Evolutionary conservation across 805 yeast species (phyloP), one percentile per base, ranked within the genome.

Genomic region (Jamesozyma gamospora): DNA sequence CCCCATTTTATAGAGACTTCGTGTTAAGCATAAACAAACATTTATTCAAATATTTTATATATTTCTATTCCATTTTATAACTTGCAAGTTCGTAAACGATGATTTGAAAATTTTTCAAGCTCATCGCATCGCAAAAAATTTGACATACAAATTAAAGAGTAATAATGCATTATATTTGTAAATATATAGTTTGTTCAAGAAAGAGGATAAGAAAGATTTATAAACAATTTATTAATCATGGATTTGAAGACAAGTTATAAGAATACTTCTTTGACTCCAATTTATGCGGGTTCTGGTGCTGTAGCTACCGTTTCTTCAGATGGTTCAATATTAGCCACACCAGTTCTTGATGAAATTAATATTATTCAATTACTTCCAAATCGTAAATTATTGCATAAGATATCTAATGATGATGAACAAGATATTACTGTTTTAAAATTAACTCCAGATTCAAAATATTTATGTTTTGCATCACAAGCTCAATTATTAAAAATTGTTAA

Each of bases 381-480:
- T 2, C 49, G 43, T n/a, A 36, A 27, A 28, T 37, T 47, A 11
- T 41, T 84, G 5, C 78, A 75, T 49, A 70, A 67, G 32, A 62
- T 92, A 28, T 82, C 80, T 42, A 96, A 95, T 26, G 96, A 70
- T 45, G 76, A 90, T 56, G 95, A 86, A 30, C 86, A 81, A 48
- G 68, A 71, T 37, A 68, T 92, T 34, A 85, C 96, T 0, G 77
- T 83, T 5, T 59, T 92, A 32, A 75, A 74, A 38, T 51, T 92
- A 3, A 74, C 96, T 0, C 85, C 94, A 1, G 86, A 87, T 56
- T 92, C 85, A 1, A 52, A 62, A 28, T 70, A 66, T 37, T 57
- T 92, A 26, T 86, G 87, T 1, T 75, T 79, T 15, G 75, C 84
- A 11, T 82, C 95, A 0, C 86, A 87, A 53, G 81, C 95, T 2